A percentile compares a stretch with the other conserved stretches of the same genome.
phyloP scores from a whole-genome alignment of 352 stramenopile genomes.

The Phytophthora podocarpi region DNA sequence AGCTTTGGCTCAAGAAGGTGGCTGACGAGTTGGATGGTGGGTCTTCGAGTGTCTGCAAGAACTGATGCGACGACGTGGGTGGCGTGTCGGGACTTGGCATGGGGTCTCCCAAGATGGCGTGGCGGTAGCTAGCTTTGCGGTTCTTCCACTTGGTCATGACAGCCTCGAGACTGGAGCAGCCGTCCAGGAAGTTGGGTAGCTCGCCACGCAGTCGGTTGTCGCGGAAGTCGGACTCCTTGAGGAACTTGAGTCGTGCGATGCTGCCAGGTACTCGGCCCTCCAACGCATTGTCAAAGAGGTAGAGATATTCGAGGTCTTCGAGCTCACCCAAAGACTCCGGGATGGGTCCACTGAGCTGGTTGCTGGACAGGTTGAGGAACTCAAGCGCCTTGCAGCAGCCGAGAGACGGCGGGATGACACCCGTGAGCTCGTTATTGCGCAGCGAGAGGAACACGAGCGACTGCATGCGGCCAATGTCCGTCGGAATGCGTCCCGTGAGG shows the following conservation, averaged over 20 bases:
- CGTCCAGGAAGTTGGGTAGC: slow-evolving; percentile 84
- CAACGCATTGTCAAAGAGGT: slow-evolving; percentile 87
- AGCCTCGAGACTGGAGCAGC: slow-evolving; percentile 75
- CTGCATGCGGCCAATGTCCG: slow-evolving; percentile 66
- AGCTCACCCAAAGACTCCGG: slow-evolving; percentile 73
- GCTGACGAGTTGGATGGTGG: slow-evolving; percentile 62
- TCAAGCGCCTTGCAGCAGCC: slow-evolving; percentile 76
- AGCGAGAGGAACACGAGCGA: slow-evolving; percentile 85
- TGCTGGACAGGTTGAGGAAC: slow-evolving; percentile 88
- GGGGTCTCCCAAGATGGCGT: slow-evolving; percentile 73
- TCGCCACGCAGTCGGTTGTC: slow-evolving; percentile 77
- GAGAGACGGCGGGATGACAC: slow-evolving; percentile 69
- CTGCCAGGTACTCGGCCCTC: slow-evolving; percentile 70
- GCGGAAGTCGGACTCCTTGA: slow-evolving; percentile 81
- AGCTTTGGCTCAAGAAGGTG: slow-evolving; percentile 63
- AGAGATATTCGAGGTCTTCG: slow-evolving; percentile 82
- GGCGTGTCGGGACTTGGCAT: slow-evolving; percentile 47
- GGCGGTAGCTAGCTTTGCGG: slow-evolving; percentile 77
- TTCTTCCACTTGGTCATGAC: slow-evolving; percentile 89
- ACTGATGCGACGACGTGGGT: slow-evolving; percentile 49
- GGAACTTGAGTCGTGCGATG: slow-evolving; percentile 75
- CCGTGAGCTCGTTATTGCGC: slow-evolving; percentile 80
- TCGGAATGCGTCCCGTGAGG: slow-evolving; percentile 66
- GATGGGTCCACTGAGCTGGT: slow-evolving; percentile 74
- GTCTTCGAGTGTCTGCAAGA: slow-evolving; percentile 59